Evolutionary conservation across 192 early-diverging fungal species (phyloP).

Genomic region (Coemansia furcata): DNA sequence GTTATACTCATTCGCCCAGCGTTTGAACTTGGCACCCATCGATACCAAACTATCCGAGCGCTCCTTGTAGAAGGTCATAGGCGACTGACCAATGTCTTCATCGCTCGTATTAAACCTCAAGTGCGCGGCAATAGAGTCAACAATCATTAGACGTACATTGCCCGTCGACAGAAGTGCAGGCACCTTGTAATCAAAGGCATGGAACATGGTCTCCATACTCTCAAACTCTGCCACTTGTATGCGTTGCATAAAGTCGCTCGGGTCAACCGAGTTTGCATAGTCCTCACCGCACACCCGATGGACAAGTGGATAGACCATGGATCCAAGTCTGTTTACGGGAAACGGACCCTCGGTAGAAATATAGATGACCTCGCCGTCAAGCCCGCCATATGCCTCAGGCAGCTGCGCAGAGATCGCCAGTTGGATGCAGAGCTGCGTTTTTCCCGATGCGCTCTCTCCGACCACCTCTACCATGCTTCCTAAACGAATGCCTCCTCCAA

Average conservation of each 20-base stretch:
- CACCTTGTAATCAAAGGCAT: slow-evolving; percentile 72
- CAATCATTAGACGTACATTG: slow-evolving; percentile 67
- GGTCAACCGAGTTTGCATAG: slow-evolving; percentile 7
- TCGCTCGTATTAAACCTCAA: slow-evolving; percentile 42
- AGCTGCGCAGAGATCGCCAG: slow-evolving; percentile 69
- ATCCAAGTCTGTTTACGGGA: slow-evolving; percentile 58
- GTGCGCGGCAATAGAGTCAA: slow-evolving; percentile 84
- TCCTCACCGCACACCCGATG: slow-evolving; percentile 12
- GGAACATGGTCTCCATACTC: slow-evolving; percentile 68
- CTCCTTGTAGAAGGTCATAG: slow-evolving; percentile 28
- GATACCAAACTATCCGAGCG: slow-evolving; percentile 57
- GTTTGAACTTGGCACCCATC: slow-evolving; percentile 62
- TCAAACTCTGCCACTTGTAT: slow-evolving; percentile 70
- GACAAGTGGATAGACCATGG: slow-evolving; percentile 46
- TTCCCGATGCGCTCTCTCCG: slow-evolving; percentile 78
- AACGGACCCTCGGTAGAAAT: slow-evolving; percentile 73
- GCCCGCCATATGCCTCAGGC: slow-evolving; percentile 56
- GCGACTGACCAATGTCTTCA: neutral
- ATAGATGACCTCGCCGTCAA: slow-evolving; percentile 64
- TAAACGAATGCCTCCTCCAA: slow-evolving; percentile 61
- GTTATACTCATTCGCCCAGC: slow-evolving; percentile 59
- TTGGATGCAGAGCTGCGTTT: slow-evolving; percentile 86
- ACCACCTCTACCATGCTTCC: slow-evolving; percentile 69
- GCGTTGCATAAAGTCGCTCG: slow-evolving; percentile 30
- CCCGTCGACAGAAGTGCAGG: slow-evolving; percentile 58